Evolutionary conservation across 306 rosid species (phyloP).

Genomic region (Begonia fuchsioides): DNA sequence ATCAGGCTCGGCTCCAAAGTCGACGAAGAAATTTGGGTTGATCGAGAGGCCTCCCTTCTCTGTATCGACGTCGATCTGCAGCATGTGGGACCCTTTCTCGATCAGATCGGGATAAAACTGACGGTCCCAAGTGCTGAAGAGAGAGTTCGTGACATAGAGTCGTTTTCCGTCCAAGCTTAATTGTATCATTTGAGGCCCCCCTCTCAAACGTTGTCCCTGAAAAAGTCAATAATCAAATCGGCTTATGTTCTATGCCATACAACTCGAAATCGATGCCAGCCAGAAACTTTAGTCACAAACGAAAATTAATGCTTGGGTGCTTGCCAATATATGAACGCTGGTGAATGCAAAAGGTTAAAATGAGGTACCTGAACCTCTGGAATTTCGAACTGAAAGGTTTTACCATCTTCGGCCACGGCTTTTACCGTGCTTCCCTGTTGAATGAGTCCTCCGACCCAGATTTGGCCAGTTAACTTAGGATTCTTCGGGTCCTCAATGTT

Average conservation of each 20-base stretch:
- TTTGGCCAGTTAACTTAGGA: constrained; percentile 65
- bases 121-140: constrained; percentile 76
- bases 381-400: constrained; percentile 54
- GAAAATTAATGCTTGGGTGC: too few species aligned
- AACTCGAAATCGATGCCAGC: too few species aligned
- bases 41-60: constrained; percentile 64
- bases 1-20: constrained; percentile 77
- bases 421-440: constrained; percentile 63
- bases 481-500: constrained; percentile 59
- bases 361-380: constrained; percentile 61
- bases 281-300: too few species aligned
- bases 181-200: constrained; percentile 94
- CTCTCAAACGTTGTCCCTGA: constrained; percentile 70
- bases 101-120: constrained; percentile 67
- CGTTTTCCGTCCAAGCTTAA: constrained; percentile 80
- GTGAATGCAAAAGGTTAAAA: too few species aligned
- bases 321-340: too few species aligned
- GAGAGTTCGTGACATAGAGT: constrained; percentile 78
- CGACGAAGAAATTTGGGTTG: constrained; percentile 72
- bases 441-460: constrained; percentile 78
- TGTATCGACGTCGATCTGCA: constrained; percentile 68
- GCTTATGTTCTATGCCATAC: too few species aligned
- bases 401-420: constrained; percentile 54
- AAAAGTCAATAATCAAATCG: background rate
- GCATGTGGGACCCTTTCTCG: constrained; percentile 69